Percentiles rank a stretch among this genome's conserved stretches.
Conservation (phyloP, 1,284 basidiomycete genomes). For the Phylloboletellus chloephorus region DNA sequence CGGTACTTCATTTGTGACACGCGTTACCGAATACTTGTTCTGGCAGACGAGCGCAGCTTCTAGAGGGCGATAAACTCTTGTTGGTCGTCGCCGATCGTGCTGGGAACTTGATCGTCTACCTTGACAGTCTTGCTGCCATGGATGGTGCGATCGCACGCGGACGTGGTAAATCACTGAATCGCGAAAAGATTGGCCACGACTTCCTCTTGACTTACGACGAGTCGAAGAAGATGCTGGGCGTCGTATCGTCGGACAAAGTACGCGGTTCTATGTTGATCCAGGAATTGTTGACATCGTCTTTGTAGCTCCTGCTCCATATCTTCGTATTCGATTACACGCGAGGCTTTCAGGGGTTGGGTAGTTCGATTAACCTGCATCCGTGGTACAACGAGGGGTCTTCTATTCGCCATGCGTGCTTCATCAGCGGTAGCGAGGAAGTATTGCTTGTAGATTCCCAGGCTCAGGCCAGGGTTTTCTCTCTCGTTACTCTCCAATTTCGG, state of each 20-base stretch:
- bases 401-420: constrained; percentile 33
- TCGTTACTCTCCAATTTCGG: constrained; percentile 49
- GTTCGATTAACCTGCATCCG: constrained; percentile 34
- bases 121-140: constrained; percentile 35
- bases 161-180: constrained; percentile 34
- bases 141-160: constrained; percentile 28
- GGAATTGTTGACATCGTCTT: not conserved
- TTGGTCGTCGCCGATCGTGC: constrained; percentile 36
- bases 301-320: constrained; percentile 40
- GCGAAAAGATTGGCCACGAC: constrained; percentile 42
- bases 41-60: constrained; percentile 34
- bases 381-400: constrained; percentile 39
- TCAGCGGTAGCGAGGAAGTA: constrained; percentile 45
- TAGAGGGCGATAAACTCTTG: constrained; percentile 38
- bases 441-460: constrained; percentile 40
- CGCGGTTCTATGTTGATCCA: not conserved
- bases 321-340: constrained; percentile 42
- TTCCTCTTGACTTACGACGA: constrained; percentile 48
- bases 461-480: constrained; percentile 44
- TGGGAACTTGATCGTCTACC: constrained; percentile 35
- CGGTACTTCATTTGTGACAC: not conserved
- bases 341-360: constrained; percentile 35
- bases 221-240: constrained; percentile 39
- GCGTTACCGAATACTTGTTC: not conserved
- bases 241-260: constrained; percentile 42